phyloP scores from a whole-genome alignment of 441 rosid genomes.

The Isatis lusitanica region DNA sequence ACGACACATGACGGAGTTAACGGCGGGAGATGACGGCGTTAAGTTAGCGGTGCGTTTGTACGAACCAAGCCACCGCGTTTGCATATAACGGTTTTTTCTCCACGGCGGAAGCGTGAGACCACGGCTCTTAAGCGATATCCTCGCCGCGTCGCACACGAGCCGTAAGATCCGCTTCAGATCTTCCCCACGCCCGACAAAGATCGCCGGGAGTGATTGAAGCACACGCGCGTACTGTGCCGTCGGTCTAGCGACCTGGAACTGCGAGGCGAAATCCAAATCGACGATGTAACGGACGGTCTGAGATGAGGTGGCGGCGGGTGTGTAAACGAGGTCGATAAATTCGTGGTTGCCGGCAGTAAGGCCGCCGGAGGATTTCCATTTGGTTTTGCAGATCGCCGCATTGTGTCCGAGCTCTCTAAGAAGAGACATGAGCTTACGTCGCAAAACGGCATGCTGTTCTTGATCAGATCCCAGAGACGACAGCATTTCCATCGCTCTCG shows the following conservation, averaged over 20 bases:
- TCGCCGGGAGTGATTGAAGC: constrained; percentile 47
- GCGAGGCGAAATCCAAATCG: constrained; percentile 68
- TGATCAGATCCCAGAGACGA: constrained; percentile 32
- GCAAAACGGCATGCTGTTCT: constrained; percentile 30
- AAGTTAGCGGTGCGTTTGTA: constrained; percentile 53
- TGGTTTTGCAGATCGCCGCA: constrained; percentile 86
- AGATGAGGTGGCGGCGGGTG: constrained; percentile 13
- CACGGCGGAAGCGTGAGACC: constrained; percentile 77
- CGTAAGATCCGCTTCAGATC: constrained; percentile 62
- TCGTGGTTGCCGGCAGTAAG: constrained; percentile 70
- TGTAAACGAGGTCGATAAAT: constrained; percentile 66
- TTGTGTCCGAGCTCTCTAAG: constrained; percentile 66
- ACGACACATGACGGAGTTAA: constrained; percentile 48
- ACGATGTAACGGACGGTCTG: constrained; percentile 56
- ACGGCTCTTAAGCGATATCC: constrained; percentile 53
- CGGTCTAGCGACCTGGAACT: constrained; percentile 83
- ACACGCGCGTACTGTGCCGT: constrained; percentile 53
- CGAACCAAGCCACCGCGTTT: constrained; percentile 76
- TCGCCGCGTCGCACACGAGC: constrained; percentile 58
- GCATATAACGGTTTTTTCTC: constrained; percentile 85
- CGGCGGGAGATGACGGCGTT: constrained; percentile 17
- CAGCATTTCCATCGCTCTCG: constrained; percentile 48
- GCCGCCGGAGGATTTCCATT: constrained; percentile 58
- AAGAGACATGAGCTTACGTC: constrained; percentile 63
- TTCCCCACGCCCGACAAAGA: constrained; percentile 58